phyloP scores from a whole-genome alignment of 2,329 filamentous ascomycete species.

The Helotiales sp. region DNA sequence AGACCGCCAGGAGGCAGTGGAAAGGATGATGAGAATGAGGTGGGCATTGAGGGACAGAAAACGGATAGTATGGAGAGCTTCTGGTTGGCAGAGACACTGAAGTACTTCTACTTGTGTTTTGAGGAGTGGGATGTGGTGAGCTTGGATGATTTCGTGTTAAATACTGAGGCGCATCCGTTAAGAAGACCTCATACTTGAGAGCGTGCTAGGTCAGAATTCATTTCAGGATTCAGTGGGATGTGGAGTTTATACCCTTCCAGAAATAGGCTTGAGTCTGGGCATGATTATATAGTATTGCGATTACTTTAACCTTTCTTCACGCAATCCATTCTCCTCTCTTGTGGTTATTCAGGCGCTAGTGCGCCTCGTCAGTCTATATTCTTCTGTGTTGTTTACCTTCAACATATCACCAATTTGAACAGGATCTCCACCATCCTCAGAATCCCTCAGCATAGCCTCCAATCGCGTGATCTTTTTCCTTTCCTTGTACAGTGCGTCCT shows the following conservation, averaged over 20 bases:
- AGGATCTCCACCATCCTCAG: too few species aligned
- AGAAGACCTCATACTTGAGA: constrained; percentile 19
- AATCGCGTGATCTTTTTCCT: too few species aligned
- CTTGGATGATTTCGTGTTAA: constrained; percentile 60
- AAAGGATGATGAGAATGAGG: constrained; percentile 35
- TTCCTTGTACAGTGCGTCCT: too few species aligned
- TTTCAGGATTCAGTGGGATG: not conserved
- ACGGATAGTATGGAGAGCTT: constrained; percentile 60
- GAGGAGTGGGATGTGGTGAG: constrained; percentile 51
- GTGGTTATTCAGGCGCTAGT: not conserved
- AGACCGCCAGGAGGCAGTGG: constrained; percentile 35
- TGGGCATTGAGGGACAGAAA: constrained; percentile 19
- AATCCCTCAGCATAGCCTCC: too few species aligned
- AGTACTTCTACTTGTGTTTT: constrained; percentile 60
- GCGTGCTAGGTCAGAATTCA: not conserved
- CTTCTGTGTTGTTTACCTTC: too few species aligned
- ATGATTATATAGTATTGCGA: not conserved
- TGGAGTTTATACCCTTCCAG: not conserved
- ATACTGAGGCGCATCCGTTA: constrained; percentile 36
- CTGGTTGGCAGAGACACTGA: constrained; percentile 65
- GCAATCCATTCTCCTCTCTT: not conserved
- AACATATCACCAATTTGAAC: too few species aligned
- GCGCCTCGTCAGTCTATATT: not conserved
- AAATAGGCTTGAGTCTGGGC: not conserved
- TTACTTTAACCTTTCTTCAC: not conserved